Evolutionary conservation across 140 eudicot genomes (phyloP), one percentile per base, ranked within the genome.

Genomic region (Cichorium intybus): DNA sequence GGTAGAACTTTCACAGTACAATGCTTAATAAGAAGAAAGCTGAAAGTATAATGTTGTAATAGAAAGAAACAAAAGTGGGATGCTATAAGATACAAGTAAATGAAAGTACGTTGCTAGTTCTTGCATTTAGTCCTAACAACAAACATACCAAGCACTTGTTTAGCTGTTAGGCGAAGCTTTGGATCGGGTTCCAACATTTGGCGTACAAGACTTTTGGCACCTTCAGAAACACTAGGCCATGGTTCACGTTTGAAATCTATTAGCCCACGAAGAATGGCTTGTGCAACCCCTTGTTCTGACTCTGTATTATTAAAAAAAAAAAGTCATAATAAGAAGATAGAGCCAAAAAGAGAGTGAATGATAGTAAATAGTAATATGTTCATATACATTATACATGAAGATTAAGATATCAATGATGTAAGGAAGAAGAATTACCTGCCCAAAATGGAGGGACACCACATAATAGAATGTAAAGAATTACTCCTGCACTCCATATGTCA

Each of bases 401-500:
- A 56, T 31, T 29, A 55, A 56, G 55, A 37, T 1, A 53, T 50
- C 11, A 4, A 70, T 26, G 41, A 20, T 50, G 12, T 37, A 45
- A 47, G 54, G 50, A 37, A 51, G 20, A 48, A 17, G 47, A 57
- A 24, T 57, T 81, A 90, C 97, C 97, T 39, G 95, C 97, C 97
- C 97, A 90, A 69, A 90, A 90, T 62, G 97, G 97, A 68, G 97
- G 97, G 45, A 90, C 97, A 43, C 97, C 95, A 57, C 95, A 90
- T 63, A 90, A 76, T 62, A 90, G 72, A 50, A 90, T 90, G 77
- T 90, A 87, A 14, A 90, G 88, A 79, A 90, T 87, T 20, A 90
- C 97, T 72, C 97, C 97, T 39, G 94, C 95, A 74, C 97, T 90
- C 95, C 97, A 90, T 64, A 90, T 90, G 68, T 90, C 97, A 55